phyloP scores from a whole-genome alignment of 2,329 filamentous ascomycete species.

The Teratosphaeria viscida region DNA sequence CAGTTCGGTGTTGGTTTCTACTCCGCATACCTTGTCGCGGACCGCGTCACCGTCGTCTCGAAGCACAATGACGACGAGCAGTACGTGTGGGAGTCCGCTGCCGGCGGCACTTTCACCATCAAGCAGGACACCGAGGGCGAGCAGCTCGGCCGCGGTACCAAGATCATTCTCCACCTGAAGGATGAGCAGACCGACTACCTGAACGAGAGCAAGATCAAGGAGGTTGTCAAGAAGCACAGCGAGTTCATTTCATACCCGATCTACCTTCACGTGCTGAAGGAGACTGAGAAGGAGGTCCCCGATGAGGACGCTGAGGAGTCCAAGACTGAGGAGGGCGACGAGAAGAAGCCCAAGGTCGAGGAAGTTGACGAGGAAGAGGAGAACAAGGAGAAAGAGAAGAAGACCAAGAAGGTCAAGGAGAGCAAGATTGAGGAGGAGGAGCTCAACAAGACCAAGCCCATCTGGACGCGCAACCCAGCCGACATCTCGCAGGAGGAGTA shows the following conservation, averaged over 20 bases:
- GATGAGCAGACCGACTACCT: slow-evolving; percentile 98
- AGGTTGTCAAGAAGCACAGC: slow-evolving; percentile 99
- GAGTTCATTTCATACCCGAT: slow-evolving; percentile 99
- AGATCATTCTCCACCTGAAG: slow-evolving; percentile 98
- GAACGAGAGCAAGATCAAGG: slow-evolving; percentile 98
- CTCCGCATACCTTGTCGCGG: slow-evolving; percentile 98
- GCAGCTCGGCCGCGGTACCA: slow-evolving; percentile 85
- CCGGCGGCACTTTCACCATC: slow-evolving; percentile 95
- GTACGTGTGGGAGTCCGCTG: slow-evolving; percentile 98
- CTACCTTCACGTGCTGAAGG: slow-evolving; percentile 99
- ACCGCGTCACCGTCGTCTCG: slow-evolving; percentile 88
- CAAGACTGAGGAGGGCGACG: slow-evolving; percentile 61
- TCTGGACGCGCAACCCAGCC: slow-evolving; percentile 96
- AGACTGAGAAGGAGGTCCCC: slow-evolving; percentile 97
- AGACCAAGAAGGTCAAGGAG: slow-evolving; percentile 99
- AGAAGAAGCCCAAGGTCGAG: slow-evolving; percentile 95
- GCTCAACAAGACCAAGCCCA: slow-evolving; percentile 99
- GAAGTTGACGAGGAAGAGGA: slow-evolving; percentile 79
- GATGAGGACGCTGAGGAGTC: slow-evolving; percentile 80
- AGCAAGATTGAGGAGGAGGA: slow-evolving; percentile 98
- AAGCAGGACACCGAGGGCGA: slow-evolving; percentile 81
- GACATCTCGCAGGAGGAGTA: slow-evolving; percentile 97
- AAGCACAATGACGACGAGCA: slow-evolving; percentile 99
- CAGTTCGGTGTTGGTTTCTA: slow-evolving; percentile 99
- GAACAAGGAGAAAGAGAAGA: slow-evolving; percentile 79